Base-by-base conservation (phyloP, 2,329 filamentous ascomycete species). In the Colletotrichum sp. region DNA sequence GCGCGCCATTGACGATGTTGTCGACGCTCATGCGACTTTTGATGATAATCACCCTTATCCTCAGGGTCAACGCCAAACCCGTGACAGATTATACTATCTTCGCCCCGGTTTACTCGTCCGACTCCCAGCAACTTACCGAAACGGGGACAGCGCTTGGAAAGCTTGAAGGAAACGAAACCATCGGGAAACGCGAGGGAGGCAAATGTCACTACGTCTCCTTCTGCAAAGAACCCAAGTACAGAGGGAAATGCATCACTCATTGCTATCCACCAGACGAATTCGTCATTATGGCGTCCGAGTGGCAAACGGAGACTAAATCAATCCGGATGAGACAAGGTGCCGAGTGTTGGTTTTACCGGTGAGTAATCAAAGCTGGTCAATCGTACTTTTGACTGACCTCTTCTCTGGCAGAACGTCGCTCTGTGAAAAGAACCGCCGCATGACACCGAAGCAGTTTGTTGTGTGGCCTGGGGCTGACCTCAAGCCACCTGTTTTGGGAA, bases 261-360 rank as follows among this genome's bases (percentile, higher is more conserved):
- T 57, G 64, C 6, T 67, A 52, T 13, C 16, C 39, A 3, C 39
- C 64, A 18, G 64, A 67, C 28, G 12, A 67, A 8, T 67, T 32
- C 10, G 32, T 32, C 1, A 6, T 21, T 18, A 59, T 64, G 26
- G 30, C n/a, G 26, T 16, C 14, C 13, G 16, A 39, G 7, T 64
- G 60, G 60, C 28, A 26, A 59, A 16, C 10, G 7, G n/a, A 36
- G 30, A 34, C 32, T 13, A 14, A 64, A 21, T 64, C 60, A 16
- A 18, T 64, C n/a, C 60, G 30, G 16, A 64, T 64, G 30, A 28
- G 60, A 21, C 16, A 64, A 32, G n/a, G 28, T 10, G 26, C 60
- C 10, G 28, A 28, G 28, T 64, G 60, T 24, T 64, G 60, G 60
- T 64, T 32, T 21, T 64, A 34, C n/a, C n/a, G 60, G 60, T 64